Evolutionary conservation across 2,329 filamentous ascomycete species (phyloP).

Genomic region (Pseudopyrenochaeta lycopersici): DNA sequence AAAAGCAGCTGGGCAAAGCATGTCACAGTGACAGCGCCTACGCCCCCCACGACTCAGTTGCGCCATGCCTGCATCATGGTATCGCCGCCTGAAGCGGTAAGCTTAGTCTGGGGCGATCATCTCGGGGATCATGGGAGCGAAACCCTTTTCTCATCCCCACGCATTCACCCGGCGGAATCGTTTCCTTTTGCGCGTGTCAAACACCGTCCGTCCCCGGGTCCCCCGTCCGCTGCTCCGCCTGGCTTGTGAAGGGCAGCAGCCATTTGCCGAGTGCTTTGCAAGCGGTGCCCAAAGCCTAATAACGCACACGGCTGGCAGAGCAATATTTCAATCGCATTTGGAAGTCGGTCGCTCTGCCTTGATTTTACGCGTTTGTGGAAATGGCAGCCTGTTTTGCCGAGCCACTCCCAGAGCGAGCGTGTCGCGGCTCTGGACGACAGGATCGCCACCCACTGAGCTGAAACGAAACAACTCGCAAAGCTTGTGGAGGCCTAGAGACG

Average conservation of each 20-base stretch:
- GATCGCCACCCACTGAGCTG: slow-evolving; percentile 8
- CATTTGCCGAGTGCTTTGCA: slow-evolving; percentile 5
- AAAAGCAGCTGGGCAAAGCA: slow-evolving; percentile 16
- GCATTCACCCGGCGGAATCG: slow-evolving; percentile 31
- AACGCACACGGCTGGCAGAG: background rate
- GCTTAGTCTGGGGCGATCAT: slow-evolving; percentile 32
- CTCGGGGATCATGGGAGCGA: slow-evolving; percentile 32
- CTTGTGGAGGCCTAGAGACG: slow-evolving; percentile 21
- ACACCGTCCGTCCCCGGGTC: slow-evolving; percentile 23
- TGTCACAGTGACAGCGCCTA: slow-evolving; percentile 23
- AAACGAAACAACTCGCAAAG: slow-evolving; percentile 34
- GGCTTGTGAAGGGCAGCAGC: background rate
- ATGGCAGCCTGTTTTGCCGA: slow-evolving; percentile 16
- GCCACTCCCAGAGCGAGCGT: slow-evolving; percentile 1
- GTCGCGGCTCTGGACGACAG: slow-evolving; percentile 10
- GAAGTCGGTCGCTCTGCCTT: slow-evolving; percentile 2
- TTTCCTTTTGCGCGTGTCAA: slow-evolving; percentile 24
- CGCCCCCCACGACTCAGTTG: slow-evolving; percentile 18
- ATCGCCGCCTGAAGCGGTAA: slow-evolving; percentile 20
- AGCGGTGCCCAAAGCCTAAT: background rate
- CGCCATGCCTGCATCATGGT: slow-evolving; percentile 21
- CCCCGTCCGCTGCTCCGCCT: slow-evolving; percentile 33
- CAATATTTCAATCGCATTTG: too few species aligned
- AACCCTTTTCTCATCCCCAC: slow-evolving; percentile 25
- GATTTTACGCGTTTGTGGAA: slow-evolving; percentile 12